Conservation (phyloP, 805 yeast species). For the Sugiyamaella americana region DNA sequence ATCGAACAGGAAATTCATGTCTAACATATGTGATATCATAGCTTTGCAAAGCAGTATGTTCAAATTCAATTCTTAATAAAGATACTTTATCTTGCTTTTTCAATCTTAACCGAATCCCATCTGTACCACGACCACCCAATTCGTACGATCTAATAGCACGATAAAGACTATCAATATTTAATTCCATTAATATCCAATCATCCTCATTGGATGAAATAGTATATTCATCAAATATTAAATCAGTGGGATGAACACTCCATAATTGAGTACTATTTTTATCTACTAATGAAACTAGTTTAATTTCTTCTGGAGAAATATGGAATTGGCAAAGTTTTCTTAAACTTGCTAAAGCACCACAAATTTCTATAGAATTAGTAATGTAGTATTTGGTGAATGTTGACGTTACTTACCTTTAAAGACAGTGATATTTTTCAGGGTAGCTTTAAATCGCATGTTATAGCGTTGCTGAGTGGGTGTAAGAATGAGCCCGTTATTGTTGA, state of each 20-base stretch:
- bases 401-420: no score
- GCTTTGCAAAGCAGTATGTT: no score
- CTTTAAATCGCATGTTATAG: no score
- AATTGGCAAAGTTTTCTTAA: constrained; percentile 53
- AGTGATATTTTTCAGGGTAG: no score
- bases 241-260: constrained; percentile 52
- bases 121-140: not conserved
- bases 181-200: not conserved
- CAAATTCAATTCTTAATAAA: not conserved
- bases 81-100: not conserved
- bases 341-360: constrained; percentile 45
- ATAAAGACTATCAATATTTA: not conserved
- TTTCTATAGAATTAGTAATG: no score
- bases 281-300: constrained; percentile 48
- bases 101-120: not conserved
- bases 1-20: constrained; percentile 55
- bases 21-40: constrained; percentile 38
- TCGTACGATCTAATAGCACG: not conserved
- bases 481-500: no score
- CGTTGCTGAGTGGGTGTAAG: no score
- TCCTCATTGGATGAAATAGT: constrained; percentile 42
- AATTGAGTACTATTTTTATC: constrained; percentile 52
- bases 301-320: constrained; percentile 45
- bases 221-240: constrained; percentile 41
- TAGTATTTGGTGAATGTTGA: no score